Base-by-base conservation (phyloP, 23 red algal species). In the Pyropia yezoensis region DNA sequence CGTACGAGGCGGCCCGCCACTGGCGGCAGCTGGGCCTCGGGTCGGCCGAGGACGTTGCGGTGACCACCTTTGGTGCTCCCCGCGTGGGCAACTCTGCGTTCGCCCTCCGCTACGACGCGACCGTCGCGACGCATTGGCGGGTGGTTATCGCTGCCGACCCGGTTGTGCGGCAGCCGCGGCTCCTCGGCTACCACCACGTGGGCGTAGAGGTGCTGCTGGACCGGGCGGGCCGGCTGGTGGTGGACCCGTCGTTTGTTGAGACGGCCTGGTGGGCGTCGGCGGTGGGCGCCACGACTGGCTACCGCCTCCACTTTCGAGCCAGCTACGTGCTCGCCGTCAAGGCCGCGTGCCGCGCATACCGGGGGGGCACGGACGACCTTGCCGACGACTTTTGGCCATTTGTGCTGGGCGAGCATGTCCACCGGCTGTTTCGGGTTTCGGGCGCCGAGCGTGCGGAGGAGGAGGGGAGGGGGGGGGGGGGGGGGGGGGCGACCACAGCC, bases 181-280 rank as follows among this genome's bases (percentile, higher is more conserved):
- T 56, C 17, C 27, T 87, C 23, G 75, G 75, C 30, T 95, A 87
- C 60, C 75, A 75, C 15, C 82, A 76, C 59, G 80, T 86, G 13
- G 90, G 90, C 4, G 67, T 83, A 2, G 74, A 87, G 51, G 90
- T 88, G 22, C 61, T 95, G 50, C 69, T 95, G 27, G 78, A 88
- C 66, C 65, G 74, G 26, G 70, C 74, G 27, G 83, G 83, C 16
- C 57, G 69, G 47, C 74, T 95, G 5, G 24, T 86, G 26, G 76
- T 95, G 26, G 90, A 95, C 69, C 90, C 90, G 65, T 80, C 73
- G 50, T 72, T 88, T 52, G 73, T 95, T 18, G 90, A 95, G 61
- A 66, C 79, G 17, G 52, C 64, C 45, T 93, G 79, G 78, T 87
- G 82, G 82, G 82, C 71, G 14, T 72, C 57, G 33, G 33, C 69